These are phyloP conservation scores for Microdochium bolleyi DNA, from an alignment of 2,329 filamentous ascomycete genomes.

Conservation along the genomic window DNA sequence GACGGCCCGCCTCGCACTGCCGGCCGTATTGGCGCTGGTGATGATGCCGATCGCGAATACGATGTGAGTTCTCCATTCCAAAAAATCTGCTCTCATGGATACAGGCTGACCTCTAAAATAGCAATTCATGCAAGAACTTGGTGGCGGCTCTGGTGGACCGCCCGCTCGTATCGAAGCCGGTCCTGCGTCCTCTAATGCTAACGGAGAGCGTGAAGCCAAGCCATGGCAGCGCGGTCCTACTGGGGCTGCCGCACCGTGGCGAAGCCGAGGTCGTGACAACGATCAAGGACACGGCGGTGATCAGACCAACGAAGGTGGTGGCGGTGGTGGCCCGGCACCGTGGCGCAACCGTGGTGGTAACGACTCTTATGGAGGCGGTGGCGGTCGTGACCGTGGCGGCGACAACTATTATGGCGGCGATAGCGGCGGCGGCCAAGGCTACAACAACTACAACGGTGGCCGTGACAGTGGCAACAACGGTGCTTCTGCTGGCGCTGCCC, in stretches of 20 bases:
- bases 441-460: constrained; percentile 15
- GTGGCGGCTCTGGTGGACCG: constrained; percentile 59
- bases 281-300: constrained; percentile 24
- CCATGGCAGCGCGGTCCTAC: constrained; percentile 87
- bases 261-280: constrained; percentile 44
- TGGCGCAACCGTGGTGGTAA: constrained; percentile 52
- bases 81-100: not conserved
- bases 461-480: constrained; percentile 10
- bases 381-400: constrained; percentile 16
- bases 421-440: constrained; percentile 32
- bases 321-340: constrained; percentile 43
- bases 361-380: constrained; percentile 28
- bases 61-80: constrained; percentile 55
- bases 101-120: constrained; percentile 36
- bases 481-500: constrained; percentile 32
- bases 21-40: constrained; percentile 65
- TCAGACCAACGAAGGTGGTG: constrained; percentile 29
- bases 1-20: constrained; percentile 47
- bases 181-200: constrained; percentile 54
- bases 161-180: constrained; percentile 83
- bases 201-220: constrained; percentile 51
- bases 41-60: constrained; percentile 88
- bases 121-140: constrained; percentile 98
- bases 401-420: constrained; percentile 41
- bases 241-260: constrained; percentile 79